Conservation (phyloP, 495 filamentous ascomycete species). For the Neurospora hispaniola region DNA sequence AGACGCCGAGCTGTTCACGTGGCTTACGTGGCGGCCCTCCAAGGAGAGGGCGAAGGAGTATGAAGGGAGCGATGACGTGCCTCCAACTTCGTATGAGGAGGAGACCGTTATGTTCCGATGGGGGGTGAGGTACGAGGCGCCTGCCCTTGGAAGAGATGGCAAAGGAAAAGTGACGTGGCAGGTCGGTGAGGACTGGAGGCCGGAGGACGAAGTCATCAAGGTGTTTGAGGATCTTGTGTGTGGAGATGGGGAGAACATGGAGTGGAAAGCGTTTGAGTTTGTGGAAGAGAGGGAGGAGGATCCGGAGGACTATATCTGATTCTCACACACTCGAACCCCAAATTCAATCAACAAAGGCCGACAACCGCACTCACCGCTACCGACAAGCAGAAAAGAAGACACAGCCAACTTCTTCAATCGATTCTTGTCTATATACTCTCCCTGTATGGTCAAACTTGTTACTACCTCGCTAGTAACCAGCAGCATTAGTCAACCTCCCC, state of each 20-base stretch:
- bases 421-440: background rate
- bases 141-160: slow-evolving; percentile 1
- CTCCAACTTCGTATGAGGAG: background rate
- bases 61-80: slow-evolving; percentile 3
- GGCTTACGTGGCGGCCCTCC: slow-evolving; percentile 15
- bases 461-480: too few species aligned
- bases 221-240: slow-evolving; percentile 8
- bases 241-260: slow-evolving; percentile 3
- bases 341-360: background rate
- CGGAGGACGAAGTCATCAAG: slow-evolving; percentile 1
- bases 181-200: slow-evolving; percentile 9
- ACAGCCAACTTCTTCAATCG: background rate
- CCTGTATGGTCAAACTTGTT: background rate
- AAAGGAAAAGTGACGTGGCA: slow-evolving; percentile 11
- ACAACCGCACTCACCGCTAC: background rate
- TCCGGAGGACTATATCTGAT: background rate
- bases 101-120: slow-evolving; percentile 5
- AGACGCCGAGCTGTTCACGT: slow-evolving; percentile 16
- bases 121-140: slow-evolving; percentile 8
- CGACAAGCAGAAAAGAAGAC: background rate
- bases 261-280: background rate
- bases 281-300: background rate
- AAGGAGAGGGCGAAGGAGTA: slow-evolving; percentile 7
- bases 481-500: too few species aligned
- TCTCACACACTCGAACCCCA: background rate